Evolutionary conservation across 805 yeast genomes (phyloP), one percentile per base, ranked within the genome.

Genomic region (Candida khao-thaluensis): DNA sequence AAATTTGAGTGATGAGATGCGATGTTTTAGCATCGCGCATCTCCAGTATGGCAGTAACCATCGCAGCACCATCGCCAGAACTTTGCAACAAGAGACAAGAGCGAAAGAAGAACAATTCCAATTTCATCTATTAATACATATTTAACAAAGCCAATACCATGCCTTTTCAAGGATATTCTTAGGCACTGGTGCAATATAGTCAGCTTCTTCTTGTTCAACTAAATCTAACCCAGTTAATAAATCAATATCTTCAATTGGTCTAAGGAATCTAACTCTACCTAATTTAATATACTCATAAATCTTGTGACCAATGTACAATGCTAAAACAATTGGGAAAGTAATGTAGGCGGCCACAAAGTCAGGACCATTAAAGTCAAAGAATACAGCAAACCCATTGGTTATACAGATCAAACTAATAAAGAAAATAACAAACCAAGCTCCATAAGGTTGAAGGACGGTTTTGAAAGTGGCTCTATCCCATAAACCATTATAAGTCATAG

Each of bases 281-380:
- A 56, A 47, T n/a, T 17, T 34, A 38, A 50, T 45, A 43, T 48
- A 66, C 25, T 64, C 60, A 59, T 69, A 77, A 4, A 69, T 5
- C 50, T 77, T 75, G 60, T 82, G 88, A 5, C 80, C 85, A 30
- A 74, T 44, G 57, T 77, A 82, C 31, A 83, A 62, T 4, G 62
- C 61, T 3, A 75, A 43, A 46, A 78, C 71, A 41, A 76, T 68
- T 24, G 83, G 85, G 35, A 83, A 54, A 0, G 88, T 82, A 43
- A 83, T 69, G 59, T 83, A 83, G 7, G 89, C 84, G 23, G 90
- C 89, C 36, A 83, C 61, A 50, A 83, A 83, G 56, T 80, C 81
- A 5, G 75, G 58, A 1, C 59, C 72, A 10, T 67, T 70, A 68
- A 80, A 81, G 14, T 69, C 69, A 43, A 83, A 72, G 59, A 83